Base-by-base conservation (phyloP, 495 filamentous ascomycete genomes). In the Annulohypoxylon moriforme region DNA sequence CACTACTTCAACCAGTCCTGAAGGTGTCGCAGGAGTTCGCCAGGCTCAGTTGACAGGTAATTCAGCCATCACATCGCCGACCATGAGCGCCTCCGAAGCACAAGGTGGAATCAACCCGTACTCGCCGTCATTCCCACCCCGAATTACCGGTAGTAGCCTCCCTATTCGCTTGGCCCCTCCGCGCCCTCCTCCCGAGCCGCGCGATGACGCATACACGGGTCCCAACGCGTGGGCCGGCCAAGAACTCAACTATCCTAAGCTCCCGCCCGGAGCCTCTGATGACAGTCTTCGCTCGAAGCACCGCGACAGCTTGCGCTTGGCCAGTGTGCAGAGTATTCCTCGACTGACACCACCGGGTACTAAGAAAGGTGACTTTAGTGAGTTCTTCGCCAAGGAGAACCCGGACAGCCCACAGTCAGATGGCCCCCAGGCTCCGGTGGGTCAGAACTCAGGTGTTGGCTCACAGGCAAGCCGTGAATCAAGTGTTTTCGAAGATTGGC, bases 31-130 rank as follows among this genome's bases (percentile, higher is more conserved):
- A 5, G 27, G 9, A 16, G 20, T 42, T n/a, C 44, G 59, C 31
- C 66, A 62, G 1, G 64, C 60, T 1, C 74, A 68, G 13, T 58
- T 71, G 7, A 70, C 53, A 1, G 63, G 64, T 27, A 57, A 55
- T 16, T 46, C 56, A 6, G 57, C 29, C 25, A 42, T 29, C 1
- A 14, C 13, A 11, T 34, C 22, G 40, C 27, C 60, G 25, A 5
- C 25, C 27, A 18, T 58, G 13, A 5, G 42, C 34, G 58, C 71
- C 10, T 42, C 68, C 20, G 58, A 22, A 27, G 49, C 55, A 7
- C 29, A 40, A 27, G 22, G 57, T 3, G 38, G 18, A 24, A 31
- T 59, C 33, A 24, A 67, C 20, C 34, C 49, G 14, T 25, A 25
- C 8, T 14, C 27, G n/a, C 22, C 40, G 3, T 11, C 46, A 2